These are phyloP conservation scores for Exophiala bonariae DNA, from an alignment of 2,329 filamentous ascomycete genomes.

Conservation along the genomic window DNA sequence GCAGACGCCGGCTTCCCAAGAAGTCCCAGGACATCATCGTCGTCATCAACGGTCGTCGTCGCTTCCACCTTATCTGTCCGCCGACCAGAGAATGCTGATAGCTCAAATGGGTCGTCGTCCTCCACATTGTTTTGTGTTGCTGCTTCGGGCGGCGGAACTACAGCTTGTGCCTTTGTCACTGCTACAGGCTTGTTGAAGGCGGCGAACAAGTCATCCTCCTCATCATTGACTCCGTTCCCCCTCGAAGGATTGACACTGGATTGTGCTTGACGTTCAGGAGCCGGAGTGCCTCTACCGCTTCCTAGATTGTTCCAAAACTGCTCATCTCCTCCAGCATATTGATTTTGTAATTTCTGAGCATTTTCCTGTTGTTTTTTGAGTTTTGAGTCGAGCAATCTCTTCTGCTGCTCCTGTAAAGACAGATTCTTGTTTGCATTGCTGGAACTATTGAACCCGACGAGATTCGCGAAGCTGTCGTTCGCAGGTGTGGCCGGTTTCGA, in stretches of 20 bases:
- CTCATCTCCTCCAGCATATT: constrained; percentile 68
- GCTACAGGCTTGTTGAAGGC: constrained; percentile 54
- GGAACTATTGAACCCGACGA: constrained; percentile 58
- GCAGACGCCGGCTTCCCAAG: constrained; percentile 59
- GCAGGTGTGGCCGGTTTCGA: constrained; percentile 42
- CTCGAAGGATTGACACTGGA: background rate
- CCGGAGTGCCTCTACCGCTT: constrained; percentile 48
- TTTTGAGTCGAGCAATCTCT: constrained; percentile 74
- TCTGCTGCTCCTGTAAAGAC: constrained; percentile 64
- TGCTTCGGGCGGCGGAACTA: constrained; percentile 17
- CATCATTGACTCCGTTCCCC: constrained; percentile 21
- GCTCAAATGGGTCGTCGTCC: constrained; percentile 82
- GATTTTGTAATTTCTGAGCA: constrained; percentile 68
- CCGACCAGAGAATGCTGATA: constrained; percentile 58
- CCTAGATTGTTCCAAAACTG: constrained; percentile 76
- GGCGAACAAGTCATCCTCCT: constrained; percentile 61
- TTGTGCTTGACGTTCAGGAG: constrained; percentile 23
- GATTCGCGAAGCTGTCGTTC: constrained; percentile 61
- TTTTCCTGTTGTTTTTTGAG: constrained; percentile 72
- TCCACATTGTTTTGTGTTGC: constrained; percentile 51
- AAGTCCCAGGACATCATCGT: constrained; percentile 65
- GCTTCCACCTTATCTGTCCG: constrained; percentile 47
- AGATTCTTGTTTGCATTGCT: constrained; percentile 62
- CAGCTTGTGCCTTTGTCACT: constrained; percentile 30
- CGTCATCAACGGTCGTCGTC: constrained; percentile 61